These are phyloP conservation scores for Podospora anserina DNA, from an alignment of 495 filamentous ascomycete genomes.

Conservation along the genomic window DNA sequence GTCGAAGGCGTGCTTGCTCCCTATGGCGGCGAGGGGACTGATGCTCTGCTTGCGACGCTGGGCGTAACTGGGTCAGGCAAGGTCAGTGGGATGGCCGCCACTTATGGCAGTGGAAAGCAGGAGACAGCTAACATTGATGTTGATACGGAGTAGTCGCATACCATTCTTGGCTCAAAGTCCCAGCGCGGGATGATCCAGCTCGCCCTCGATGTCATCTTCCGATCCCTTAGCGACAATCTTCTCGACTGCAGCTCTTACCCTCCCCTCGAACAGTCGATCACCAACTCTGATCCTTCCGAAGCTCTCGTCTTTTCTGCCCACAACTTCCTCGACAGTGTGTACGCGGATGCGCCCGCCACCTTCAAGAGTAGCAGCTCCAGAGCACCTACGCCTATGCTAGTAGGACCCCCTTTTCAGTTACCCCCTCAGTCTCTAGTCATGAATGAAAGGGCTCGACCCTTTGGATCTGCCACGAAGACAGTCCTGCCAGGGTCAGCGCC, in stretches of 20 bases:
- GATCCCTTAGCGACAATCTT: slow-evolving; percentile 64
- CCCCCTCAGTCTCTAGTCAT: slow-evolving; percentile 30
- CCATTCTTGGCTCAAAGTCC: slow-evolving; percentile 84
- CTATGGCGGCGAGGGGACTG: slow-evolving; percentile 68
- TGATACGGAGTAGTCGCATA: slow-evolving; percentile 66
- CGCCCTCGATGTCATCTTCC: slow-evolving; percentile 83
- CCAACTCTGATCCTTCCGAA: slow-evolving; percentile 76
- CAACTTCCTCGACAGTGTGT: slow-evolving; percentile 76
- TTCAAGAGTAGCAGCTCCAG: slow-evolving; percentile 59
- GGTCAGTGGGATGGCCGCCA: slow-evolving; percentile 47
- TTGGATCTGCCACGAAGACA: background rate
- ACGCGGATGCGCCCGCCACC: slow-evolving; percentile 58
- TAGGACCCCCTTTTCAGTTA: slow-evolving; percentile 49
- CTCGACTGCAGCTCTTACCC: slow-evolving; percentile 59
- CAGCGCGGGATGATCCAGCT: slow-evolving; percentile 91
- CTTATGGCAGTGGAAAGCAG: background rate
- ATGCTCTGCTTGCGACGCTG: slow-evolving; percentile 86
- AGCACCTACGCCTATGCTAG: slow-evolving; percentile 77
- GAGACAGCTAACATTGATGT: background rate
- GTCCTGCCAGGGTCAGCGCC: background rate
- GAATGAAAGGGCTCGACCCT: background rate
- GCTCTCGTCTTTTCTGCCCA: slow-evolving; percentile 74
- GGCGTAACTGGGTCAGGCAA: slow-evolving; percentile 97
- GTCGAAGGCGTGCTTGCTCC: slow-evolving; percentile 73
- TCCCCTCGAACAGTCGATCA: slow-evolving; percentile 65